Evolutionary conservation across 139 green algal species (phyloP).

Genomic region (Chlorella vulgaris): DNA sequence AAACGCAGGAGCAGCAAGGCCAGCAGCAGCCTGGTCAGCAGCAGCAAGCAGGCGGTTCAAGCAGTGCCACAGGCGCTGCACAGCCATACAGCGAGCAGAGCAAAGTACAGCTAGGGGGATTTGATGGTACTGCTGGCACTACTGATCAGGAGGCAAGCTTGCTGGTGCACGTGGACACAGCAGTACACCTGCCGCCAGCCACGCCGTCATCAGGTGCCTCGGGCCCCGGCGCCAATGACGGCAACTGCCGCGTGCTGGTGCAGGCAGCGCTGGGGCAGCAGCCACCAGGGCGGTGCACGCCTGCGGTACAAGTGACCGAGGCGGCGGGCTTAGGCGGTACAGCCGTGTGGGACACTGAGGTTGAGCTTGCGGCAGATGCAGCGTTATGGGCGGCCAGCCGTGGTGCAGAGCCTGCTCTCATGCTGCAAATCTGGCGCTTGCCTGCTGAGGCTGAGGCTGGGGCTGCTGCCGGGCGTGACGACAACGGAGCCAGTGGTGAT

Average conservation of each 20-base stretch:
- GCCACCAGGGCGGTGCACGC: neutral
- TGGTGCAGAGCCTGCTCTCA: neutral
- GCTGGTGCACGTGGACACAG: conserved; percentile 7
- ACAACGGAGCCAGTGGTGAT: too few species aligned
- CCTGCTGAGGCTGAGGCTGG: neutral
- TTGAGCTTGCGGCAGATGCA: neutral
- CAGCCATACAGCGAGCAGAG: too few species aligned
- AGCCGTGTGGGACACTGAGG: conserved; percentile 17
- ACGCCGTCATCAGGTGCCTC: too few species aligned
- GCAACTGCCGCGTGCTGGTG: neutral
- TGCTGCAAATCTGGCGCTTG: conserved; percentile 1
- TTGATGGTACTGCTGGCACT: too few species aligned
- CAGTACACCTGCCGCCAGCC: neutral
- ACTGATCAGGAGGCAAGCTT: neutral
- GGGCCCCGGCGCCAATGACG: too few species aligned
- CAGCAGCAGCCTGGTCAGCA: neutral
- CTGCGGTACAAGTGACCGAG: conserved; percentile 5
- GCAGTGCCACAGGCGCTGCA: neutral
- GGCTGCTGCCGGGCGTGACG: neutral
- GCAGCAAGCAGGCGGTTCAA: neutral
- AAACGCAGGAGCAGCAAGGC: neutral
- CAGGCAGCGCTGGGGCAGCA: neutral
- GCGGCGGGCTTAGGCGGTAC: neutral
- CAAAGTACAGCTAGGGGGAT: neutral
- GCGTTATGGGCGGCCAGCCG: neutral